A percentile compares a stretch with the other conserved stretches of the same genome.
Conservation (phyloP, 179 eudicot genomes). For the Dionaea muscipula region DNA sequence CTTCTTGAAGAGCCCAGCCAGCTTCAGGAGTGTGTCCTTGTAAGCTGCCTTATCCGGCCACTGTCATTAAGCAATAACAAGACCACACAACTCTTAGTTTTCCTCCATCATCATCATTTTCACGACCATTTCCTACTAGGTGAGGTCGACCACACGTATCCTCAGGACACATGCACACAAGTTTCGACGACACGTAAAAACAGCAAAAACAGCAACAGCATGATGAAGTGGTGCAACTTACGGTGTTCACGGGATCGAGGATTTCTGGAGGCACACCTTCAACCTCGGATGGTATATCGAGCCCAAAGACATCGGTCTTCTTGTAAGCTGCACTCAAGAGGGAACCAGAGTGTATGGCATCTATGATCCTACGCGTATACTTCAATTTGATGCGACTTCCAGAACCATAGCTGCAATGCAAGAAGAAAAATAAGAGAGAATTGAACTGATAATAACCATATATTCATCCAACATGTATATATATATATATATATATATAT, state of each 20-base stretch:
- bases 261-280: slow-evolving; percentile 91
- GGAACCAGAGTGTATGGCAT: slow-evolving; percentile 77
- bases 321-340: slow-evolving; percentile 48
- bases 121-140: no score
- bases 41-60: slow-evolving; percentile 68
- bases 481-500: no score
- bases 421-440: not conserved
- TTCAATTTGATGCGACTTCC: slow-evolving; percentile 73
- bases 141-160: no score
- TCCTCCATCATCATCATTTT: no score
- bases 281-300: slow-evolving; percentile 55
- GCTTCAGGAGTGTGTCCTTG: slow-evolving; percentile 47
- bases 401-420: slow-evolving; percentile 51
- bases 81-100: not conserved
- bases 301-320: slow-evolving; percentile 62
- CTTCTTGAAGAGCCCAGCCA: slow-evolving; percentile 68
- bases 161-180: no score
- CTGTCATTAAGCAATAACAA: slow-evolving; percentile 19
- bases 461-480: no score
- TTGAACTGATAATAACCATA: not conserved
- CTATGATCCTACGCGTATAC: slow-evolving; percentile 76
- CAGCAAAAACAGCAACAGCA: not conserved
- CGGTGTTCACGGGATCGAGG: slow-evolving; percentile 73
- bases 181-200: not conserved
- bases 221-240: no score